Base-by-base conservation (phyloP, 2,329 filamentous ascomycete species). In the Fusarium liriodendri region DNA sequence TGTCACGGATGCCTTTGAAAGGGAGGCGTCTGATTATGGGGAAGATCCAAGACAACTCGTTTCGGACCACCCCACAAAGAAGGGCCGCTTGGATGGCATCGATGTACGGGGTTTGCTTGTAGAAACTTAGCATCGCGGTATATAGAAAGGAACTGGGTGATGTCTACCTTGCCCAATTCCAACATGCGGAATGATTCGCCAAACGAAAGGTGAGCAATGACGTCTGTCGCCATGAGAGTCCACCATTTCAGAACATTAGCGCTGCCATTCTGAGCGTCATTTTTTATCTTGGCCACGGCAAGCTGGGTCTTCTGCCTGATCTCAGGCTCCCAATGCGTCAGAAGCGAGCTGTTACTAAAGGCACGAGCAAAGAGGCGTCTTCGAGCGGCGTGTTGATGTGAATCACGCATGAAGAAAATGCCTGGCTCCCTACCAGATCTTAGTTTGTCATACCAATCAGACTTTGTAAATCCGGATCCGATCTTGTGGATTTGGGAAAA, bases 211-310 rank as follows among this genome's bases (percentile, higher is more conserved):
- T 76, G 62, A 1, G 62, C 64, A 5, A 76, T 76, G 0, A 76
- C 58, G 14, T 76, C 73, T 0, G 67, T 70, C 0, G 73, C 65
- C 70, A 75, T 71, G 0, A 76, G 45, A 0, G 67, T 74, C 73
- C 73, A 76, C 73, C 70, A 76, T 8, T 76, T 76, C 3, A 74
- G 60, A 0, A 76, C 32, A 27, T 76, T 70, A 0, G 64, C 73
- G 0, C 55, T 33, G 2, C 60, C 64, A 4, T 25, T 40, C 14
- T 29, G 32, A 6, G 45, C 61, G 5, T 70, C 68, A 2, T 14
- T 8, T 20, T 55, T 60, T 0, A 76, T 74, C 18, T 32, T 67
- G 2, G 33, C 13, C 4, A 70, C 57, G 4, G 68, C 64, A 1
- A 37, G 32, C 3, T 67, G 45, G 9, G 60, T 40, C 16, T 72